Base-by-base conservation (phyloP, 345 rosid genomes). In the Gossypium australe region DNA sequence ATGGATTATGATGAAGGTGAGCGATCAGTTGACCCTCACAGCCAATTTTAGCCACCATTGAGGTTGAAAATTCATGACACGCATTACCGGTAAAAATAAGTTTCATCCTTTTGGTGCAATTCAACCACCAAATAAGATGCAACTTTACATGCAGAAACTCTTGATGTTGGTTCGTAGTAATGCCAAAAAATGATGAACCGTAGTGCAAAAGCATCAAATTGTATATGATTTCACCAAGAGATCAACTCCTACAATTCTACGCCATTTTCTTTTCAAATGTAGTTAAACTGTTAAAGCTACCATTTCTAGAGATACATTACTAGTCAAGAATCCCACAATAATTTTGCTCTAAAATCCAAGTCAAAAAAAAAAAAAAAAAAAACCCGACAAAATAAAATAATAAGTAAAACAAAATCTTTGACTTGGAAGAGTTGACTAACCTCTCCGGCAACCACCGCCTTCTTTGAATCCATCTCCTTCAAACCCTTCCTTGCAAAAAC, bases 381-480 rank as follows among this genome's bases (percentile, higher is more conserved):
- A 68, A 34, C 7, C 41, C 41, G 71, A 18, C 2, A 63, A 67
- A 75, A 11, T 18, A 70, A 24, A 60, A 58, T 41, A 74, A 25
- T 55, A 60, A 60, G 59, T 13, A 51, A 25, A 68, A 17, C 10
- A 27, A 17, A 69, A 51, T 38, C 2, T 51, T 70, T 29, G 73
- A 53, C 73, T 11, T 1, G 27, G n/a, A 61, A 44, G 62, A 57
- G 73, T 77, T 79, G 85, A 86, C 97, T 86, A 71, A 95, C 99
- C 88, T 81, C 71, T 83, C 79, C 61, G 79, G 83, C 99, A 95
- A 71, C 92, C 87, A 14, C 13, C 11, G 38, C 89, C 89, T 49
- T 16, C 25, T 24, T 0, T 17, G 78, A 80, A 93, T 48, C 97
- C 98, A 25, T 93, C 94, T 12, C 97, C 97, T 20, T 25, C 51